Base-by-base conservation (phyloP, 2,329 filamentous ascomycete species). In the Venturia pyrina region DNA sequence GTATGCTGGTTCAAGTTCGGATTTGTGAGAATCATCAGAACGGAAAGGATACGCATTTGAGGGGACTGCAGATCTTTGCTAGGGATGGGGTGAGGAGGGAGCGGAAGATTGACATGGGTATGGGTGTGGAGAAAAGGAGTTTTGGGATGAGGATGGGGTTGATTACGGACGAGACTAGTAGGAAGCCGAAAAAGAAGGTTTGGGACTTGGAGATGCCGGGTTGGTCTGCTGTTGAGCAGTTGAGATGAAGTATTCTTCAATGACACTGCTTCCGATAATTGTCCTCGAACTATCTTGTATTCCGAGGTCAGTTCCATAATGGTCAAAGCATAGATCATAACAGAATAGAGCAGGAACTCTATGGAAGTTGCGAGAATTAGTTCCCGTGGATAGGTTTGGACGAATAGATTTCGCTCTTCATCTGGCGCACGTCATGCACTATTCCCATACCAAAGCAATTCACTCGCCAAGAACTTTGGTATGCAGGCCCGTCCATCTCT, bases 1-100 rank as follows among this genome's bases (percentile, higher is more conserved):
- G 90, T 19, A 96, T 93, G 78, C 86, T 98, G 40, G 83, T 99
- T 37, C 93, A 98, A 76, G 87, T 98, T 72, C 87, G 90, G 70
- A 88, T 99, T 62, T 84, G 93, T 63, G 95, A 98, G 78, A 99
- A 99, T 73, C 95, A 99, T 75, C 95, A 99, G 78, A 99, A 99
- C 75, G 95, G 95, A 69, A 99, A 99, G 76, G 95, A 99, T 75
- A 99, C 95, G n/a, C 95, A 99, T 80, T 84, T 99, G 32, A 85
- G 95, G 19, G 93, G 92, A 1, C 84, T 99, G 75, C 96, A 96
- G 78, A 89, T 98, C 11, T 99, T 87, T 72, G 83, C 85, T 3
- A 70, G 74, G 63, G 80, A 82, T 59, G 74, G 76, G 50, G 68
- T 68, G 50, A 65, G 50, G 44, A 46, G 43, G 48, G 48, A 37